Base-by-base conservation (phyloP, 192 early-diverging fungal species). In the Phycomyces nitens region DNA sequence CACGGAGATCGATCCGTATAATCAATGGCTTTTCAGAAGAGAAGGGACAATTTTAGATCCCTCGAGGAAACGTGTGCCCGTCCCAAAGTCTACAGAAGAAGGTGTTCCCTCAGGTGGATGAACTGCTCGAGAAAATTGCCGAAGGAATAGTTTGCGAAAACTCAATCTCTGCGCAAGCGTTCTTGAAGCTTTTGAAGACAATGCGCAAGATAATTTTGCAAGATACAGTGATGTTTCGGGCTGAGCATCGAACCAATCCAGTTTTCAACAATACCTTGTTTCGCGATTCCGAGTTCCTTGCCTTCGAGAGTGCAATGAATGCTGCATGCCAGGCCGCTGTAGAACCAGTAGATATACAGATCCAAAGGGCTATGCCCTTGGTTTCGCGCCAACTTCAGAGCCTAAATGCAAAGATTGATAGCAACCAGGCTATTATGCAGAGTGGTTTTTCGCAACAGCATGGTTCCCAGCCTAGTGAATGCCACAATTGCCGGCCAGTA, bases 171-270 rank as follows among this genome's bases (percentile, higher is more conserved):
- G 41, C 15, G 2, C 15, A 60, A 49, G 58, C 27, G 2, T 60
- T 60, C n/a, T 44, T 60, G 0, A 10, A 14, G 21, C 40, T 60
- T 8, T 26, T 49, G 43, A 22, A 38, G 15, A 34, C 12, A 10
- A 12, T 60, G 7, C 26, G 58, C 4, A 29, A 5, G 6, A 60
- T 47, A 2, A 43, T 60, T 21, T 60, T 60, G 12, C 58, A 60
- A 60, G 58, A 47, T 60, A 42, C 21, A 23, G 58, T 60, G 0
- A 9, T 60, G 27, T 49, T 60, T 24, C 26, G 24, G 42, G 22
- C 20, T 8, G 3, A 38, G 14, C 15, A 42, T 47, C 10, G 27
- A 23, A 1, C 0, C 7, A 24, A 49, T 6, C 41, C 21, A 5
- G 7, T 60, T 1, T 60, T 60, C 23, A 5, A 29, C 5, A 20